A percentile compares a stretch with the other conserved stretches of the same genome.
Evolutionary conservation across 805 yeast genomes (phyloP).

Genomic region (Candida takata): DNA sequence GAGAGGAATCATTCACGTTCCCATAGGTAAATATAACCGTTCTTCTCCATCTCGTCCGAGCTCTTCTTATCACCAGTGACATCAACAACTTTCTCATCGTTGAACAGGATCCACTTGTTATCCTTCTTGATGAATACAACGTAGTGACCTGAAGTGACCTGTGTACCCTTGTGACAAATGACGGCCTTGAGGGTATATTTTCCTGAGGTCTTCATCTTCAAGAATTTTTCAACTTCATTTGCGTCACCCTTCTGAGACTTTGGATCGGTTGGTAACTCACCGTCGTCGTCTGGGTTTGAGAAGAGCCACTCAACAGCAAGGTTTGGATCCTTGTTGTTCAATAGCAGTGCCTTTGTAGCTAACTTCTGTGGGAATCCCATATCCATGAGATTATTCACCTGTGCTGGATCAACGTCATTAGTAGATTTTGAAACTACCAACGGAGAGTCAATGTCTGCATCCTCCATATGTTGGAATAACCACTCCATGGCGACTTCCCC

Average conservation of each 20-base stretch:
- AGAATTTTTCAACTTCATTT: conserved; percentile 2
- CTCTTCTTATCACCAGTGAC: conserved; percentile 33
- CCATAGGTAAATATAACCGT: conserved; percentile 41
- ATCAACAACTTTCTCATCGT: conserved; percentile 78
- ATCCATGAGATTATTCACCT: conserved; percentile 40
- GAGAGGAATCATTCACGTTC: too few relatives aligned
- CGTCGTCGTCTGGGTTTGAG: conserved; percentile 71
- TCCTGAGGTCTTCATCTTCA: conserved; percentile 4
- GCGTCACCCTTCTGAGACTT: conserved; percentile 3
- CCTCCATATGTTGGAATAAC: conserved; percentile 87
- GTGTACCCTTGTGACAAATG: conserved; percentile 79
- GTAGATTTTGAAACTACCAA: conserved; percentile 10
- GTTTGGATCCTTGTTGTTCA: conserved; percentile 56
- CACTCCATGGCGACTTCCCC: conserved; percentile 82
- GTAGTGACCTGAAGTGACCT: conserved; percentile 86
- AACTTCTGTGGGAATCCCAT: conserved; percentile 76
- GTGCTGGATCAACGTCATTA: conserved; percentile 29
- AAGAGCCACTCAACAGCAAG: conserved; percentile 91
- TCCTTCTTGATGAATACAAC: conserved; percentile 61
- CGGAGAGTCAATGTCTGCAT: conserved; percentile 59
- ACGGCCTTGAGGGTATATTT: conserved; percentile 51
- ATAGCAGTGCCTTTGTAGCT: conserved; percentile 64
- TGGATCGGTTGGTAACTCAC: conserved; percentile 36
- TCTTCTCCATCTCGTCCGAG: conserved; percentile 29
- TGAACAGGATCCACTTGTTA: conserved; percentile 63